Evolutionary conservation across 176 grass and related monocot species (phyloP).

Genomic region (Avena eriantha): DNA sequence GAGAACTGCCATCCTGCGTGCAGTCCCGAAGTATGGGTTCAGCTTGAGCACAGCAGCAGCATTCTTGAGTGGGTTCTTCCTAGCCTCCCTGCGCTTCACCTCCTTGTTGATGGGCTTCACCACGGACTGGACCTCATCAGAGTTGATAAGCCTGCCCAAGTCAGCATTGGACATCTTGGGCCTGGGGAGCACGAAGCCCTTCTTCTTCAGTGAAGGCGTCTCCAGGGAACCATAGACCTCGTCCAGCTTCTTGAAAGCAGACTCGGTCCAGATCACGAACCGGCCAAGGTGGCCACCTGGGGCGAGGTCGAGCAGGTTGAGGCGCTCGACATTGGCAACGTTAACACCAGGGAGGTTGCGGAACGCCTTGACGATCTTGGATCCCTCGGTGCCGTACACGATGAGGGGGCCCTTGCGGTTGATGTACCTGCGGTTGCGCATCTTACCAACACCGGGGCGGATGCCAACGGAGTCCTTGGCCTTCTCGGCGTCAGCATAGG

Average conservation of each 20-base stretch:
- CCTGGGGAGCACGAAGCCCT: constrained; percentile 82
- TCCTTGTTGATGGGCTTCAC: constrained; percentile 85
- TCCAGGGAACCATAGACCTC: constrained; percentile 76
- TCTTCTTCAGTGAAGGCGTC: constrained; percentile 66
- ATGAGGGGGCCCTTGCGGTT: constrained; percentile 85
- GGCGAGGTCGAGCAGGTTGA: constrained; percentile 85
- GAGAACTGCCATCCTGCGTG: constrained; percentile 79
- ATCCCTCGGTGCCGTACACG: constrained; percentile 80
- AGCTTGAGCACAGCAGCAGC: constrained; percentile 75
- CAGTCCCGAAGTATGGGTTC: constrained; percentile 72
- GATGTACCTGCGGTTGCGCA: constrained; percentile 85
- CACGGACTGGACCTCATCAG: constrained; percentile 87
- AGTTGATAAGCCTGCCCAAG: constrained; percentile 82
- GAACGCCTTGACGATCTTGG: constrained; percentile 91
- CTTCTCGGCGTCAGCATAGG: constrained; percentile 78
- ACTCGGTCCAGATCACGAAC: constrained; percentile 94
- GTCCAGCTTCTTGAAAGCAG: constrained; percentile 88
- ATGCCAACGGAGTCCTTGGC: constrained; percentile 78
- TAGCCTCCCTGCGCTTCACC: constrained; percentile 64
- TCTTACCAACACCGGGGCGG: constrained; percentile 74
- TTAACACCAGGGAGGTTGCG: constrained; percentile 85
- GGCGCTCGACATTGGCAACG: constrained; percentile 81
- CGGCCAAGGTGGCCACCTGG: constrained; percentile 85
- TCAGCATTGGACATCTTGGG: constrained; percentile 85
- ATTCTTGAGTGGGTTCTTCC: constrained; percentile 89